Percentiles rank a stretch among this genome's conserved stretches.
Evolutionary conservation across 2,329 filamentous ascomycete genomes (phyloP).

Genomic region (Dothistroma septosporum): DNA sequence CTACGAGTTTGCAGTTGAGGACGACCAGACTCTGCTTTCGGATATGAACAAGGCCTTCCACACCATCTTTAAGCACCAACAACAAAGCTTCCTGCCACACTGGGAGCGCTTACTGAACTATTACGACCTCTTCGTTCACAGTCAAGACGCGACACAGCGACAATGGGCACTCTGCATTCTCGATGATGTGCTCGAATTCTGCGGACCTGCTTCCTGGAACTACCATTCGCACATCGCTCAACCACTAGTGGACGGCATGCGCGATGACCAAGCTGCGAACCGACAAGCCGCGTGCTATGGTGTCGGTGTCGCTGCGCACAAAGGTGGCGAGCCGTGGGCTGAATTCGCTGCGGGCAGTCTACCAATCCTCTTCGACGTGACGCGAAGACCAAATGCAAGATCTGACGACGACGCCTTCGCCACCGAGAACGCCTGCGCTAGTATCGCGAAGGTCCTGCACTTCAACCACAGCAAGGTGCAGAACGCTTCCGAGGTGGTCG

Average conservation of each 20-base stretch:
- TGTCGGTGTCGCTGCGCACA: slow-evolving; percentile 90
- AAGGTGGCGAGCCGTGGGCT: slow-evolving; percentile 80
- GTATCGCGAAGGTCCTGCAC: slow-evolving; percentile 94
- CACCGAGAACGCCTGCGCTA: slow-evolving; percentile 94
- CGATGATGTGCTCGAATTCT: slow-evolving; percentile 97
- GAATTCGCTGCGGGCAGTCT: slow-evolving; percentile 79
- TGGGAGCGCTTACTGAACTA: slow-evolving; percentile 85
- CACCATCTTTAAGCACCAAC: slow-evolving; percentile 96
- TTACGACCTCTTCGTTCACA: slow-evolving; percentile 80
- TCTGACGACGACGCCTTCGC: slow-evolving; percentile 93
- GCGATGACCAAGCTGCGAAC: slow-evolving; percentile 81
- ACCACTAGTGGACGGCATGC: slow-evolving; percentile 80
- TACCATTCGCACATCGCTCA: slow-evolving; percentile 84
- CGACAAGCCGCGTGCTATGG: slow-evolving; percentile 94
- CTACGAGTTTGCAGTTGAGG: slow-evolving; percentile 84
- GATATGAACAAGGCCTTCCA: slow-evolving; percentile 99
- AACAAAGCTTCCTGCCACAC: slow-evolving; percentile 72
- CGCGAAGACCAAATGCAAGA: slow-evolving; percentile 73
- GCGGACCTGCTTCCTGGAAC: slow-evolving; percentile 78
- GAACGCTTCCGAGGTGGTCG: slow-evolving; percentile 70
- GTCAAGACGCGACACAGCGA: slow-evolving; percentile 78
- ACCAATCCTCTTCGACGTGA: slow-evolving; percentile 78
- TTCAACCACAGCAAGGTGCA: slow-evolving; percentile 75
- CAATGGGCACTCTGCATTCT: slow-evolving; percentile 99
- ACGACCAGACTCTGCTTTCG: slow-evolving; percentile 91